These are phyloP conservation scores for Diutina siamensis DNA, from an alignment of 1,139 yeast species.

Conservation along the genomic window DNA sequence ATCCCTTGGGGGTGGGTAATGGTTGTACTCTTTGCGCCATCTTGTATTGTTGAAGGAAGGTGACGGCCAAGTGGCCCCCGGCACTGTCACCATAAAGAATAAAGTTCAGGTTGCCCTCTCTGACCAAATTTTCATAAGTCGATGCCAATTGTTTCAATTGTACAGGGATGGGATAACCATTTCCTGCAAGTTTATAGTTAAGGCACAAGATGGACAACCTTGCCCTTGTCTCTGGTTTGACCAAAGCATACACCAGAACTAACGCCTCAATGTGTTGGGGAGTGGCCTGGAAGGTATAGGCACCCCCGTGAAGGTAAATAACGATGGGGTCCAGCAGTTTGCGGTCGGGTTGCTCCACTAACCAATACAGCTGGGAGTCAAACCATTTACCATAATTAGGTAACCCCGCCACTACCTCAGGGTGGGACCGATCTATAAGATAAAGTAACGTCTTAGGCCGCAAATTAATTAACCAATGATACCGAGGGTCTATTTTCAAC, in stretches of 20 bases:
- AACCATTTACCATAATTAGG: conserved; percentile 2
- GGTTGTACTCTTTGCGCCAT: neutral
- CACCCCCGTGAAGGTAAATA: conserved; percentile 34
- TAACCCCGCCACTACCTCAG: neutral
- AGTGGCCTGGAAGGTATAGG: conserved; percentile 25
- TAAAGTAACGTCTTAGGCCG: neutral
- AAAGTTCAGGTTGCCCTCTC: conserved; percentile 21
- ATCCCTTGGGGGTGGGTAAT: conserved; percentile 6
- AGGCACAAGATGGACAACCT: conserved; percentile 22
- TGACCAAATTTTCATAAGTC: conserved; percentile 17
- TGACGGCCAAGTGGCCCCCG: conserved; percentile 11
- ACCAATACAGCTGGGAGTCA: conserved; percentile 15
- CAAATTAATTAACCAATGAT: conserved; percentile 4
- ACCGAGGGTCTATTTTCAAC: neutral
- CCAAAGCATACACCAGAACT: conserved; percentile 18
- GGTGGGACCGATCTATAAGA: neutral
- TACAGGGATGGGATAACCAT: conserved; percentile 22
- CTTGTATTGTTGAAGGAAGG: conserved; percentile 8
- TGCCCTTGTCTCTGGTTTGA: conserved; percentile 17
- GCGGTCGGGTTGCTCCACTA: conserved; percentile 20
- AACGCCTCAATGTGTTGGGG: conserved; percentile 23
- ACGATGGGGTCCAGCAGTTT: conserved; percentile 26
- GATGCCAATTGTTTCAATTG: conserved; percentile 25
- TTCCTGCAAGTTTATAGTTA: conserved; percentile 27
- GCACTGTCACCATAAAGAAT: conserved; percentile 15